A percentile compares a stretch with the other conserved stretches of the same genome.
Conservation (phyloP, 768 basidiomycete species). For the Suillus occidentalis region DNA sequence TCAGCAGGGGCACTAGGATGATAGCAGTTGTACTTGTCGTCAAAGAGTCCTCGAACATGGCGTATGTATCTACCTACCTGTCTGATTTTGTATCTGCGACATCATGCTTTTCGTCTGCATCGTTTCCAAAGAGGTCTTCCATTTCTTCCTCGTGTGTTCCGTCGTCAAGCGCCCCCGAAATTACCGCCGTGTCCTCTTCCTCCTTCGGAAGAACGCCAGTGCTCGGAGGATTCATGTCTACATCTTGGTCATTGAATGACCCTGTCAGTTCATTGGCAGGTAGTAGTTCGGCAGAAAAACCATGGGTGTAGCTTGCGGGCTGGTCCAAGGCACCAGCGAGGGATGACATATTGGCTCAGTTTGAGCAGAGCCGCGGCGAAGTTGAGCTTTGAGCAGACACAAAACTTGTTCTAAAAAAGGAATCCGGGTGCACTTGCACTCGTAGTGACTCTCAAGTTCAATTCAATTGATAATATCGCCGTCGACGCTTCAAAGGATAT, state of each 20-base stretch:
- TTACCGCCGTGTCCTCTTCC: slow-evolving; percentile 19
- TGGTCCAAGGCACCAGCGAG: slow-evolving; percentile 57
- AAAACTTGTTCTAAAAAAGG: background rate
- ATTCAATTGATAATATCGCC: no score
- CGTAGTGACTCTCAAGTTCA: no score
- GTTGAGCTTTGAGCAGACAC: background rate
- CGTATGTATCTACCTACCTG: slow-evolving; percentile 48
- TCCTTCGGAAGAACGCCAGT: slow-evolving; percentile 11
- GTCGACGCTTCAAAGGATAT: background rate
- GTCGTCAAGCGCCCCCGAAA: slow-evolving; percentile 11
- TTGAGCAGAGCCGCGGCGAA: no score
- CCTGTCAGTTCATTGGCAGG: slow-evolving; percentile 4
- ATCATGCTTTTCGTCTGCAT: slow-evolving; percentile 44
- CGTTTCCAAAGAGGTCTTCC: slow-evolving; percentile 81
- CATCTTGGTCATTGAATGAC: slow-evolving; percentile 31
- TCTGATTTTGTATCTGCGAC: slow-evolving; percentile 43
- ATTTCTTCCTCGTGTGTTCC: slow-evolving; percentile 46
- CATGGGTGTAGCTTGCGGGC: slow-evolving; percentile 24
- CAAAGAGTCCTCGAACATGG: slow-evolving; percentile 7
- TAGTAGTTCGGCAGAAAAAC: slow-evolving; percentile 14
- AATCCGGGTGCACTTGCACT: background rate
- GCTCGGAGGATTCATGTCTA: slow-evolving; percentile 40
- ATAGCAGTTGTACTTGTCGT: slow-evolving; percentile 22
- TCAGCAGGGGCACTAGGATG: slow-evolving; percentile 28
- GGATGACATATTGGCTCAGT: slow-evolving; percentile 48